Conservation (phyloP, 192 early-diverging fungal species). For the Jimgerdemannia lactiflua region DNA sequence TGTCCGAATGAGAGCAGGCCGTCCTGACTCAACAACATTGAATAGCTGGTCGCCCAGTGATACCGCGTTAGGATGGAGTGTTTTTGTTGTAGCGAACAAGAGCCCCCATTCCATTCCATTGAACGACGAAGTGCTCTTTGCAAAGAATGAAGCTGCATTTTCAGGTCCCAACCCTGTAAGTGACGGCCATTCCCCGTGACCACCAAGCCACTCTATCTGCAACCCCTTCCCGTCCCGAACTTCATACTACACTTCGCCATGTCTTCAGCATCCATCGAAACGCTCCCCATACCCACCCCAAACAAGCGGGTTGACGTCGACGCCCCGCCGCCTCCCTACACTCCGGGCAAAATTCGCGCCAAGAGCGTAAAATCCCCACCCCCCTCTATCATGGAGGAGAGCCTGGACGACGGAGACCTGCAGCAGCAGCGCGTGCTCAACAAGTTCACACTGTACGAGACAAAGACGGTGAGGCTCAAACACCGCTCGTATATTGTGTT, state of each 20-base stretch:
- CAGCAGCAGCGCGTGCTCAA: conserved; percentile 48
- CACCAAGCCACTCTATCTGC: background rate
- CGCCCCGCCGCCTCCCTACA: background rate
- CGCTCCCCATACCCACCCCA: background rate
- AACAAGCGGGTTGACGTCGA: background rate
- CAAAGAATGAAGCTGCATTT: too few species aligned
- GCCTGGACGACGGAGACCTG: conserved; percentile 24
- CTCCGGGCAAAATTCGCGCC: background rate
- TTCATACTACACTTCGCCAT: background rate
- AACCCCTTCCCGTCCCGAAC: background rate
- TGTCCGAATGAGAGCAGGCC: background rate
- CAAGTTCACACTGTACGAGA: conserved; percentile 87
- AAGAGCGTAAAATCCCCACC: background rate
- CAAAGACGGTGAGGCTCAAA: conserved; percentile 58
- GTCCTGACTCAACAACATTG: background rate
- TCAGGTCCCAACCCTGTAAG: background rate
- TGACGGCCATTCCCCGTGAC: background rate
- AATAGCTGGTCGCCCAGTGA: background rate
- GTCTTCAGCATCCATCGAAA: background rate
- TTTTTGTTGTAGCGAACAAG: background rate
- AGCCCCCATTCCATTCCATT: background rate
- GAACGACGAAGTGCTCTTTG: background rate
- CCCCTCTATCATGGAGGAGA: background rate
- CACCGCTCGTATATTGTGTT: background rate
- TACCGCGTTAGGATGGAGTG: background rate